Evolutionary conservation across 495 filamentous ascomycete genomes (phyloP).

Genomic region (Penicillium riverlandense): DNA sequence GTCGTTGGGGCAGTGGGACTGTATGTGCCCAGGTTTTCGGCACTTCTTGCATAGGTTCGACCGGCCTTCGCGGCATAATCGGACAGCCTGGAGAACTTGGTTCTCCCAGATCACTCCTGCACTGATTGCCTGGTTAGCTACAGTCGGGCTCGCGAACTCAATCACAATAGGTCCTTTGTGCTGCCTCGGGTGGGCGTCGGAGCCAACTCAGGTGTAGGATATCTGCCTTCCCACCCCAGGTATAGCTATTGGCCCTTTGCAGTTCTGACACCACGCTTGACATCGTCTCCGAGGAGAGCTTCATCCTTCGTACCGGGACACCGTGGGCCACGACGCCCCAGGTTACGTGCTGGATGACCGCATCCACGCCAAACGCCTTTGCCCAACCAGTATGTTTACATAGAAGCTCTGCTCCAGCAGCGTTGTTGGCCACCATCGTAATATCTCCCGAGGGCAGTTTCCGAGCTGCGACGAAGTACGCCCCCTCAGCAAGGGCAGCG

Average conservation of each 20-base stretch:
- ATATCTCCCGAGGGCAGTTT: neutral
- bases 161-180: conserved; percentile 9
- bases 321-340: neutral
- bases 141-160: conserved; percentile 11
- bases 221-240: neutral
- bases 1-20: too few relatives aligned
- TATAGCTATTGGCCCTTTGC: too few relatives aligned
- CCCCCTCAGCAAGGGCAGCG: neutral
- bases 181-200: conserved; percentile 1
- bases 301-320: neutral
- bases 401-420: neutral
- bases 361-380: neutral
- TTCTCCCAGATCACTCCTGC: conserved; percentile 5
- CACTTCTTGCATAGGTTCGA: conserved; percentile 10
- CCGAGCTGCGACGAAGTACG: neutral
- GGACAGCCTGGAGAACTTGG: neutral
- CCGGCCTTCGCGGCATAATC: conserved; percentile 9
- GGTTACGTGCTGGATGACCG: neutral
- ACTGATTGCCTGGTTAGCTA: conserved; percentile 11
- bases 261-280: too few relatives aligned
- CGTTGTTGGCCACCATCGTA: neutral
- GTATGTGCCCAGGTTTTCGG: too few relatives aligned
- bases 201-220: conserved; percentile 1
- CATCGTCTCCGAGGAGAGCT: too few relatives aligned
- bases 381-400: neutral